Evolutionary conservation across 2,329 filamentous ascomycete species (phyloP), one percentile per base, ranked within the genome.

Genomic region (Apiospora rasikravindrae): DNA sequence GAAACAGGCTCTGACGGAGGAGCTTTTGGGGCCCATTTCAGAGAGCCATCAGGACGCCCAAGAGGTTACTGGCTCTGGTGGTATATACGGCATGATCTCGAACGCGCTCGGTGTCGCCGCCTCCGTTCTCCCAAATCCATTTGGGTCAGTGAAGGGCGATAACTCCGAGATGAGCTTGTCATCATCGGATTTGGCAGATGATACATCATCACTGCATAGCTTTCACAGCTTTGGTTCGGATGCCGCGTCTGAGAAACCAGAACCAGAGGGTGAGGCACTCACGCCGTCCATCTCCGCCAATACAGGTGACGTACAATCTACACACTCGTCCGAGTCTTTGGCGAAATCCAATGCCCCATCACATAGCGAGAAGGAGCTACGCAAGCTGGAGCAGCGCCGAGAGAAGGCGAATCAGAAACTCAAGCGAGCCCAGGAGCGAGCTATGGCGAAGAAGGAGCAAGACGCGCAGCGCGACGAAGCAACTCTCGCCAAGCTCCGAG

Each of bases 311-410:
- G 75, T 72, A 11, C 77, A 80, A 53, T 84, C 83, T 0, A 74
- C 73, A 24, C 76, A 79, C 40, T 87, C 84, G 1, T 82, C 84
- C 45, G 84, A 85, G 2, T 84, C 85, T 2, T 79, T 72, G 29
- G 67, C 77, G 6, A 67, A 74, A 72, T 79, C 75, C 51, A 80
- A 70, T 67, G 78, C 75, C 2, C 72, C 75, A 1, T 76, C 82
- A 14, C 82, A 83, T 26, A 84, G 89, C 73, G 90, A 93, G 40
- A 92, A 90, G 77, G 90, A 93, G 75, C 85, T 94, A 11, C 85
- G 83, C 67, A 91, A 91, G 76, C 84, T 93, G 0, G 88, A 93
- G 53, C 88, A 90, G 26, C 83, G 79, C 37, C 86, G 85, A 73
- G 83, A 84, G 40, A 80, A 77, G 24, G 81, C 82, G 14, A 88